Base-by-base conservation (phyloP, 495 filamentous ascomycete genomes). In the Hamigera avellanea region DNA sequence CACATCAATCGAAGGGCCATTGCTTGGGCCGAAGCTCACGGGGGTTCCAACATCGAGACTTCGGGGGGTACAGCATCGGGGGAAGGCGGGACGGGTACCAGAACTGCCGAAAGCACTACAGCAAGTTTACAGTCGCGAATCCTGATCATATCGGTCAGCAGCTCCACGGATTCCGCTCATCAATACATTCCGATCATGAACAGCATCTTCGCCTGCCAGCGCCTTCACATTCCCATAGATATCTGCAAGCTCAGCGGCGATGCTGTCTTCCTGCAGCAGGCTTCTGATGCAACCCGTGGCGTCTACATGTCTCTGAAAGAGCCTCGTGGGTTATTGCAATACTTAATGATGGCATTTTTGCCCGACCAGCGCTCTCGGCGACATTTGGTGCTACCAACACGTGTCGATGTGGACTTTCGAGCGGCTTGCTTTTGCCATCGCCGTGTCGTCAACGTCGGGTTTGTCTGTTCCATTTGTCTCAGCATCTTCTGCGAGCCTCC, bases 161-260 rank as follows among this genome's bases (percentile, higher is more conserved):
- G 87, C 19, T 86, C 83, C 16, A 81, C 81, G 42, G 81, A 84
- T 59, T 70, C 86, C 3, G 79, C 89, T 0, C 73, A 80, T 19
- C 88, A 95, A 54, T 98, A 98, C 62, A 95, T 96, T 38, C 83
- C 89, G 1, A 82, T 95, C 32, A 98, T 96, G 88, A 98, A 96
- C 64, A 72, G 77, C 44, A 93, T 95, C 27, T 98, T 98, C 59
- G 93, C 91, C 8, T 87, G 88, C 41, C 86, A 72, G 45, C 80
- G 88, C 36, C 65, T 85, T 34, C 70, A 69, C 42, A 84, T 96
- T 41, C 83, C 91, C 10, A 83, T 98, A 53, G 89, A 95, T 55
- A 83, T 94, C 19, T 74, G 86, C 39, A 81, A 93, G 39, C 69
- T 98, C 8, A 74, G 82, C 29, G 86, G 85, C 6, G 80, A 85